phyloP scores from a whole-genome alignment of 768 basidiomycete species.

The Terana coerulea region DNA sequence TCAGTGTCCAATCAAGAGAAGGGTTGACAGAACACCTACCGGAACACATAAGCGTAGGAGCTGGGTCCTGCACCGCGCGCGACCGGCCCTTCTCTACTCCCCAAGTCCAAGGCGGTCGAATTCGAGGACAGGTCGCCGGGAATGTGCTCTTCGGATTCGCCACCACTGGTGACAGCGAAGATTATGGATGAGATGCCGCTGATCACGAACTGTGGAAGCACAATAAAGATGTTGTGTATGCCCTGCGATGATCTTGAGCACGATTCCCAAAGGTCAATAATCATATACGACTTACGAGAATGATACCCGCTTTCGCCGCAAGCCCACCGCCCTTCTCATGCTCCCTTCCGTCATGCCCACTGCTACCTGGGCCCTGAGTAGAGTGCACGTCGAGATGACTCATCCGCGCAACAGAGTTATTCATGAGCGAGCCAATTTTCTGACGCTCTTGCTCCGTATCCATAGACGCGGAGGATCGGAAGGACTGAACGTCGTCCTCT shows the following conservation, averaged over 20 bases:
- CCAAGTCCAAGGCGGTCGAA: conserved; percentile 1
- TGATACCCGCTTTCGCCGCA: conserved; percentile 85
- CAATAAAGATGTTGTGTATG: conserved; percentile 93
- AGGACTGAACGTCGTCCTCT: conserved; percentile 26
- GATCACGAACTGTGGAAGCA: conserved; percentile 91
- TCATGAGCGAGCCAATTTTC: conserved; percentile 27
- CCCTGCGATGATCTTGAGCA: conserved; percentile 47
- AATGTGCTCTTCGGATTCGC: conserved; percentile 54
- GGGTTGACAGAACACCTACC: conserved; percentile 41
- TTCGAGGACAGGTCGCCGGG: conserved; percentile 6
- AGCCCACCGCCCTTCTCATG: conserved; percentile 32
- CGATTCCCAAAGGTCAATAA: neutral
- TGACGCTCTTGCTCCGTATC: conserved; percentile 18
- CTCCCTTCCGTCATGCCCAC: conserved; percentile 18
- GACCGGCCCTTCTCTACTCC: conserved; percentile 18
- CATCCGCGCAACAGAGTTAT: conserved; percentile 44
- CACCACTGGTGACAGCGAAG: conserved; percentile 61
- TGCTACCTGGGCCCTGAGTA: conserved; percentile 15
- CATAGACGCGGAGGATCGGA: conserved; percentile 25
- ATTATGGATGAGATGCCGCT: conserved; percentile 82
- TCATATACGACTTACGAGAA: conserved; percentile 49
- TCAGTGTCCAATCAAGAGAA: neutral
- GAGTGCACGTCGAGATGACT: conserved; percentile 41
- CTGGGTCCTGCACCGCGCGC: conserved; percentile 41
- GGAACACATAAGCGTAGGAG: conserved; percentile 78